These are phyloP conservation scores for Colletotrichum sp. DNA, from an alignment of 2,329 filamentous ascomycete species.

Conservation along the genomic window DNA sequence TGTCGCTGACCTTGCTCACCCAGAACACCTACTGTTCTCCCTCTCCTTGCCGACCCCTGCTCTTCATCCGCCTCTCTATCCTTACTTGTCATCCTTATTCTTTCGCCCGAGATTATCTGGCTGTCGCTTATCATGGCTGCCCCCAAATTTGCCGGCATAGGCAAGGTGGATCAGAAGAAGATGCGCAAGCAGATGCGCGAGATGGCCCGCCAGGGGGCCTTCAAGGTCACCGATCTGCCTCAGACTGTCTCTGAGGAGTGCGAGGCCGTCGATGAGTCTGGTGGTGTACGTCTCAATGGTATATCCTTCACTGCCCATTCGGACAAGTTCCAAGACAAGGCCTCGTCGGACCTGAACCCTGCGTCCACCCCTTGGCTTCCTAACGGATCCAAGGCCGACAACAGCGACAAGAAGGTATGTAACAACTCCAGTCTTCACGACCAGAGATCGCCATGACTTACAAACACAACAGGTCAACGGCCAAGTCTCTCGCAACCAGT, in stretches of 20 bases:
- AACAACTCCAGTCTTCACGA: neutral
- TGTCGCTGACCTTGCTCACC: neutral
- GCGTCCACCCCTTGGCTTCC: conserved; percentile 17
- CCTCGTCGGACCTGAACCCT: conserved; percentile 12
- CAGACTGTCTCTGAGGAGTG: neutral
- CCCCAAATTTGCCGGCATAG: neutral
- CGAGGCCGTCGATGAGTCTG: conserved; percentile 7
- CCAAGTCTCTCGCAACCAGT: neutral
- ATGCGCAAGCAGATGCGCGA: neutral
- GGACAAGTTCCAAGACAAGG: neutral
- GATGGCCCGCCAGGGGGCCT: neutral
- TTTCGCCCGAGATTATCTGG: neutral
- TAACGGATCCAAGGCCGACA: neutral
- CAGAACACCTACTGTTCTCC: neutral
- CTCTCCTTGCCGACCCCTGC: neutral
- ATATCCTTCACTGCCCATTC: neutral
- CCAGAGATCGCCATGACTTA: neutral
- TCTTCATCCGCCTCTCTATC: neutral
- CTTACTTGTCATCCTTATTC: neutral
- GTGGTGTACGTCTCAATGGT: conserved; percentile 6
- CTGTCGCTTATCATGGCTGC: neutral
- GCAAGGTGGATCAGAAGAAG: neutral
- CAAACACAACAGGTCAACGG: neutral
- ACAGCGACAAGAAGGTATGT: neutral
- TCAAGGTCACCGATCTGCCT: neutral